Evolutionary conservation across 257 asterid genomes (phyloP).

Genomic region (Henckelia pumila): DNA sequence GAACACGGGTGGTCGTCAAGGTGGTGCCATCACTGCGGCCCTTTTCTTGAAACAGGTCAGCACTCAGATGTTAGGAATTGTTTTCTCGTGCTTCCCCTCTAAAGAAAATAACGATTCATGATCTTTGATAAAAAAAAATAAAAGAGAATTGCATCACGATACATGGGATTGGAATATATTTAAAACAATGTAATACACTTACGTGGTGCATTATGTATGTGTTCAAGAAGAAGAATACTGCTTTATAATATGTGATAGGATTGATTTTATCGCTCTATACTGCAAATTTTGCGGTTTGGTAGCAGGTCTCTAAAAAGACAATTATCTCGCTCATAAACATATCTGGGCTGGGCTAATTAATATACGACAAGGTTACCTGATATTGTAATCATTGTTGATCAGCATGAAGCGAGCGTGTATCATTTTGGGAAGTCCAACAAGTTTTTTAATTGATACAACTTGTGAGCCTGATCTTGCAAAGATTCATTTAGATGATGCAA

Average conservation of each 20-base stretch:
- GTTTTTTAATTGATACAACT: neutral
- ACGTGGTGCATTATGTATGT: neutral
- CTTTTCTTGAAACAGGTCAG: conserved; percentile 97
- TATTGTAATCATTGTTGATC: too few species aligned
- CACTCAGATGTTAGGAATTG: neutral
- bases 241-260: too few species aligned
- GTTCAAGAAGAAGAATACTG: too few species aligned
- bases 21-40: conserved; percentile 94
- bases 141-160: neutral
- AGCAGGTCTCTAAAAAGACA: neutral
- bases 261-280: neutral
- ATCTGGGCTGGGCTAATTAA: neutral
- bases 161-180: neutral
- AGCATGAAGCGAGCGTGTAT: too few species aligned
- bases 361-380: neutral
- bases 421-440: too few species aligned
- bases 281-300: neutral
- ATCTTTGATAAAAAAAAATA: neutral
- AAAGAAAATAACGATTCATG: neutral
- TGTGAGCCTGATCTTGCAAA: neutral
- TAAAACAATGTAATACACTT: too few species aligned
- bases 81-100: neutral
- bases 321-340: neutral
- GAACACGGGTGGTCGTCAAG: conserved; percentile 89
- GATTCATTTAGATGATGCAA: too few species aligned